Evolutionary conservation across 2,329 filamentous ascomycete genomes (phyloP), one percentile per base, ranked within the genome.

Genomic region (Aspergillus fructus): DNA sequence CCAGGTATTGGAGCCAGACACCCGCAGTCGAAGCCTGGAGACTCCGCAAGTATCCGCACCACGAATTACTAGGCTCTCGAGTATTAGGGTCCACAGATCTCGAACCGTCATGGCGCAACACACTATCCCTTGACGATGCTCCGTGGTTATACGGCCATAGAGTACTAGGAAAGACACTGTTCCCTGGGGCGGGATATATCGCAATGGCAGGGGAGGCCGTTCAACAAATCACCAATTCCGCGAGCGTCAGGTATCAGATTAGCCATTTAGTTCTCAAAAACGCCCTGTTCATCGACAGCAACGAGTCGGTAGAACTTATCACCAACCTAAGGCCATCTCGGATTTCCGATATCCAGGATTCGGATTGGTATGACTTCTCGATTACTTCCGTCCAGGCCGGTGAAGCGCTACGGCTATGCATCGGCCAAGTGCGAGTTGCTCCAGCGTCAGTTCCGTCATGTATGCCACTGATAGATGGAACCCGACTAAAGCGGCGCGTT

Each of bases 121-220:
- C 67, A 3, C 53, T 77, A 3, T 56, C 56, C 1, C 54, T 71
- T 3, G 66, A 66, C 12, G 67, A 74, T 47, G 56, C 71, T 0
- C 67, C 71, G 1, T 77, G 74, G 75, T 52, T 78, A 6, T 56
- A 56, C 2, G 71, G 74, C 37, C 75, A 78, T 52, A 53, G 57
- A 5, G 62, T 75, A 9, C 60, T 67, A 21, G 62, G 61, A 0
- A 56, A 64, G 11, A 55, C 70, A 9, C 61, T 76, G 0, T 75
- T 73, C 53, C 73, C 74, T 2, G 68, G 55, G 9, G 68, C 73
- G 1, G 73, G 66, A 7, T 75, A 73, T 49, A 58, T 59, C 7
- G 56, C 61, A 4, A 52, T 63, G 47, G 46, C 43, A 1, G 49
- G 43, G 0, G 59, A 63, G 27, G 59, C 59, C 3, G 41, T 57